Percentiles rank a stretch among this genome's conserved stretches.
phyloP scores from a whole-genome alignment of 2,329 filamentous ascomycete species.

The Diaporthe batatas region DNA sequence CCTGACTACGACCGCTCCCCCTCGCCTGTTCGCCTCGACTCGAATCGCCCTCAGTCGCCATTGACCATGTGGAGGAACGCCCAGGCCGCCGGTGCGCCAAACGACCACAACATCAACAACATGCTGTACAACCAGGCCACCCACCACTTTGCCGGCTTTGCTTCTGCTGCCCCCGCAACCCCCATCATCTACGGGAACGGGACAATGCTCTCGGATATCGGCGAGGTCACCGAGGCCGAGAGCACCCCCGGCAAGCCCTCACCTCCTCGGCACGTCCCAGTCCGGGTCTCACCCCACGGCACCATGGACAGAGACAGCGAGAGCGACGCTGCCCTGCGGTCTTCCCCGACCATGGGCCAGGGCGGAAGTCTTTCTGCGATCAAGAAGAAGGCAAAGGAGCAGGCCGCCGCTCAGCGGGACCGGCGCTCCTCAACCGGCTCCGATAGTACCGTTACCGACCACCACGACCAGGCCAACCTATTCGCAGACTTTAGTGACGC shows the following conservation, averaged over 20 bases:
- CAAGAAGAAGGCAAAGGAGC: constrained; percentile 60
- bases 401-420: constrained; percentile 56
- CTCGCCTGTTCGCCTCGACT: constrained; percentile 62
- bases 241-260: constrained; percentile 53
- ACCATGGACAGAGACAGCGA: constrained; percentile 48
- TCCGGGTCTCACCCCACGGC: constrained; percentile 45
- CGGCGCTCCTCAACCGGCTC: constrained; percentile 71
- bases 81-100: constrained; percentile 51
- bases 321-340: constrained; percentile 54
- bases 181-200: constrained; percentile 79
- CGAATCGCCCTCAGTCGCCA: constrained; percentile 60
- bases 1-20: constrained; percentile 76
- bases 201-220: constrained; percentile 69
- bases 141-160: constrained; percentile 53
- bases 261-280: constrained; percentile 47
- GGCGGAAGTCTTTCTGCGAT: constrained; percentile 52
- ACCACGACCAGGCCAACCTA: constrained; percentile 55
- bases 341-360: constrained; percentile 60
- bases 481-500: constrained; percentile 74
- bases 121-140: constrained; percentile 57
- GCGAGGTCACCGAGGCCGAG: constrained; percentile 43
- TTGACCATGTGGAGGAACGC: constrained; percentile 66
- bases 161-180: constrained; percentile 65
- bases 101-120: constrained; percentile 54
- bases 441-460: constrained; percentile 70